phyloP scores from a whole-genome alignment of 2,329 filamentous ascomycete genomes.

The Xylaria sp. region DNA sequence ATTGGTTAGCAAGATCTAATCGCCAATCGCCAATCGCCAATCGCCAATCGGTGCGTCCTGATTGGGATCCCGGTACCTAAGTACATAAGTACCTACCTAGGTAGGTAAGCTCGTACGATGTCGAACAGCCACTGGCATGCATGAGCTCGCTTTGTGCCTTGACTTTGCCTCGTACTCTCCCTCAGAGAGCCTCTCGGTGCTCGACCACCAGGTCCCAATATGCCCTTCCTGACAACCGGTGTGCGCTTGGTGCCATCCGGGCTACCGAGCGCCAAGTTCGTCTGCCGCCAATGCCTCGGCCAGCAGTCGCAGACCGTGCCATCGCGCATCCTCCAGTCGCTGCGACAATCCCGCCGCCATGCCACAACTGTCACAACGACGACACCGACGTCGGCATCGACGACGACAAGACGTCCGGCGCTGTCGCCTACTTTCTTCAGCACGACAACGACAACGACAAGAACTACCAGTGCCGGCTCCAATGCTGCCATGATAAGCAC shows the following conservation, averaged over 20 bases:
- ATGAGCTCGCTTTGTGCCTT: not conserved
- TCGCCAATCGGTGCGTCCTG: not conserved
- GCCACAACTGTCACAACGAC: constrained; percentile 48
- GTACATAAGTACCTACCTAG: too few species aligned
- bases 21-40: not conserved
- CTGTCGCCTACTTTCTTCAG: constrained; percentile 39
- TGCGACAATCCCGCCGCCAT: constrained; percentile 51
- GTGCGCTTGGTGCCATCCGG: constrained; percentile 56
- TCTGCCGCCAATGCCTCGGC: constrained; percentile 62
- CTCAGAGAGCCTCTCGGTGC: constrained; percentile 10
- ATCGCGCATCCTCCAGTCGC: constrained; percentile 54
- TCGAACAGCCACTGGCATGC: not conserved
- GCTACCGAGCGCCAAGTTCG: constrained; percentile 55
- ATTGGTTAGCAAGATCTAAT: not conserved
- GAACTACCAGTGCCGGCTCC: constrained; percentile 26
- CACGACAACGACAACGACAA: constrained; percentile 21
- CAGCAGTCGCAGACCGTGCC: constrained; percentile 47
- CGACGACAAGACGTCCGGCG: constrained; percentile 20
- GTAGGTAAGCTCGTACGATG: not conserved
- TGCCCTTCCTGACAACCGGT: constrained; percentile 58
- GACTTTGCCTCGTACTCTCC: not conserved
- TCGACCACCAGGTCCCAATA: constrained; percentile 40
- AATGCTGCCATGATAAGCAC: constrained; percentile 11
- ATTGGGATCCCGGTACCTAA: not conserved
- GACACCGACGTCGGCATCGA: not conserved